These are phyloP conservation scores for Coffea humblotiana DNA, from an alignment of 305 asterid species.

Conservation along the genomic window DNA sequence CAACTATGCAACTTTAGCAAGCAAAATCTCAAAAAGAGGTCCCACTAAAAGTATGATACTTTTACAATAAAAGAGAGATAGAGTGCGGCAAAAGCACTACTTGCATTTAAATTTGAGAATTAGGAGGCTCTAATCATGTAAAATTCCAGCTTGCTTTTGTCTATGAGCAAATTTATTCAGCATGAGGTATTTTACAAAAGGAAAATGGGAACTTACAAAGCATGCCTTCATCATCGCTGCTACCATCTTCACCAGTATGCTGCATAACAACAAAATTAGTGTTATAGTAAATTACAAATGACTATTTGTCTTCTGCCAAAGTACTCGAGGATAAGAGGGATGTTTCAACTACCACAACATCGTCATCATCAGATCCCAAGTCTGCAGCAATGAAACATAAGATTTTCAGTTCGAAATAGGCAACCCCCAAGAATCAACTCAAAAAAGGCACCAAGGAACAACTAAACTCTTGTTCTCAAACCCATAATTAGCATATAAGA, in stretches of 20 bases:
- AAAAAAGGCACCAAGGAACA: background rate
- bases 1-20: background rate
- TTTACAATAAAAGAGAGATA: background rate
- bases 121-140: background rate
- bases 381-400: slow-evolving; percentile 49
- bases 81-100: background rate
- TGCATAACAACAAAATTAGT: slow-evolving; percentile 35
- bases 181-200: no score
- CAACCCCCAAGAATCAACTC: background rate
- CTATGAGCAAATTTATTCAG: background rate
- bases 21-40: background rate
- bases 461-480: background rate
- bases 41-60: background rate
- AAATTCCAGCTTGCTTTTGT: background rate
- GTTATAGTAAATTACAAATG: slow-evolving; percentile 24
- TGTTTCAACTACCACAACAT: slow-evolving; percentile 48
- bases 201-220: slow-evolving; percentile 58
- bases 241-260: slow-evolving; percentile 59
- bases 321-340: slow-evolving; percentile 12
- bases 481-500: background rate
- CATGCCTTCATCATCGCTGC: slow-evolving; percentile 89
- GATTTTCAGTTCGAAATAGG: background rate
- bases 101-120: no score
- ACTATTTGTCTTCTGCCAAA: slow-evolving; percentile 13
- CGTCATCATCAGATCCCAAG: slow-evolving; percentile 54